phyloP scores from a whole-genome alignment of 768 basidiomycete genomes.

The Russula foetens region DNA sequence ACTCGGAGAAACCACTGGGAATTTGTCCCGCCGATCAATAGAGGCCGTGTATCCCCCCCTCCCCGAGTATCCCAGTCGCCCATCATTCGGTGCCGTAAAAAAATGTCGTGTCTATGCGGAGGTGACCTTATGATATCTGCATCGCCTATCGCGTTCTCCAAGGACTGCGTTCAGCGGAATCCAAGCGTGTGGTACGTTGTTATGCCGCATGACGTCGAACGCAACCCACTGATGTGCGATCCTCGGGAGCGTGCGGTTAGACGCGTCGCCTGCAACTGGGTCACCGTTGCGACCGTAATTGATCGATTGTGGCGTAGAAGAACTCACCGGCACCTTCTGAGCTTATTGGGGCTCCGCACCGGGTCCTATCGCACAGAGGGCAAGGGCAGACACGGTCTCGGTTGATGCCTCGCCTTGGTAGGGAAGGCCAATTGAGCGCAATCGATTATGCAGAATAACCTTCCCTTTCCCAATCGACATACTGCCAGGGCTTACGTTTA shows the following conservation, averaged over 20 bases:
- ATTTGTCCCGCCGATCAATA: constrained; percentile 12
- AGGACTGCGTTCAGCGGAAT: background rate
- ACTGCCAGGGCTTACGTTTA: background rate
- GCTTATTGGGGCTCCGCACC: background rate
- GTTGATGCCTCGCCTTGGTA: background rate
- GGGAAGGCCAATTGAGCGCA: background rate
- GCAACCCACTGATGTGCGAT: background rate
- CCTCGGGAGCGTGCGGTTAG: background rate
- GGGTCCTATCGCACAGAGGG: background rate
- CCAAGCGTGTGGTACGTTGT: background rate
- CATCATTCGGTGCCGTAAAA: background rate
- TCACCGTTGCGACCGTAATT: background rate
- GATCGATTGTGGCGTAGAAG: constrained; percentile 16
- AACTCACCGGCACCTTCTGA: background rate
- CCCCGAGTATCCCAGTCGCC: background rate
- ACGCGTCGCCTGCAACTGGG: background rate
- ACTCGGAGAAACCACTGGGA: constrained; percentile 3
- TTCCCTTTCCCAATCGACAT: constrained; percentile 8
- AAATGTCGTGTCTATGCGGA: background rate
- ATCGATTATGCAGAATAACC: constrained; percentile 8
- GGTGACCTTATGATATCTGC: background rate
- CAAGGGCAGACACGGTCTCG: background rate
- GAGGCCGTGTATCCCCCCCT: background rate
- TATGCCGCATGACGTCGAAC: background rate
- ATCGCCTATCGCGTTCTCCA: background rate